Conservation (phyloP, 139 green algal genomes). For the Chlamydomonas sp. region DNA sequence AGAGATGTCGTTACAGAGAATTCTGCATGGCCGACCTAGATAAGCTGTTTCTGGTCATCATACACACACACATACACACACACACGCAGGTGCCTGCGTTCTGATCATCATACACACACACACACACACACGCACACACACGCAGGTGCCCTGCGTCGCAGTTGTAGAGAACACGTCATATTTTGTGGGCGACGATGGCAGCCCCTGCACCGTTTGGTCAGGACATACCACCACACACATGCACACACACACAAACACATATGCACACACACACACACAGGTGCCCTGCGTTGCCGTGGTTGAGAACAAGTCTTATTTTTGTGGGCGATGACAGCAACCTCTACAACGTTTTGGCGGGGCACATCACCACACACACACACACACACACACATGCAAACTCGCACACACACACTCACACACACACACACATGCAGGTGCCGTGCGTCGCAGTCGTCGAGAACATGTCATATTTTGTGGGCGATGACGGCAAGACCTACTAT, state of each 20-base stretch:
- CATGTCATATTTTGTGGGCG: conserved; percentile 95
- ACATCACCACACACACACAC: too few relatives aligned
- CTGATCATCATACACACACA: too few relatives aligned
- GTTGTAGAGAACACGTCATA: conserved; percentile 99
- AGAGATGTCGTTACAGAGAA: too few relatives aligned
- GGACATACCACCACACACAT: too few relatives aligned
- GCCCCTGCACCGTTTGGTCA: conserved; percentile 81
- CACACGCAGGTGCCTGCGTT: too few relatives aligned
- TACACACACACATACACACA: too few relatives aligned
- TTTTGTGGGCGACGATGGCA: conserved; percentile 88
- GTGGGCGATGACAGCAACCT: conserved; percentile 76
- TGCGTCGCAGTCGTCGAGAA: conserved; percentile 98
- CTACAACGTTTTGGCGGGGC: too few relatives aligned
- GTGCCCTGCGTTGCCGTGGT: too few relatives aligned
- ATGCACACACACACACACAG: too few relatives aligned
- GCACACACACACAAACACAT: conserved; percentile 9
- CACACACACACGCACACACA: too few relatives aligned
- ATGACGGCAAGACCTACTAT: conserved; percentile 74
- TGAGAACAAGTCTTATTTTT: conserved; percentile 99
- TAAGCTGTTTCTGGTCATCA: too few relatives aligned
- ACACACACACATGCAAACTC: conserved; percentile 6
- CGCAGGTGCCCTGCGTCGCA: conserved; percentile 83
- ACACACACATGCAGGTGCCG: conserved; percentile 78
- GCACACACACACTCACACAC: not conserved
- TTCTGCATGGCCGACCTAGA: too few relatives aligned